Evolutionary conservation across 2,329 filamentous ascomycete genomes (phyloP).

Genomic region (Aspergillus fischeri): DNA sequence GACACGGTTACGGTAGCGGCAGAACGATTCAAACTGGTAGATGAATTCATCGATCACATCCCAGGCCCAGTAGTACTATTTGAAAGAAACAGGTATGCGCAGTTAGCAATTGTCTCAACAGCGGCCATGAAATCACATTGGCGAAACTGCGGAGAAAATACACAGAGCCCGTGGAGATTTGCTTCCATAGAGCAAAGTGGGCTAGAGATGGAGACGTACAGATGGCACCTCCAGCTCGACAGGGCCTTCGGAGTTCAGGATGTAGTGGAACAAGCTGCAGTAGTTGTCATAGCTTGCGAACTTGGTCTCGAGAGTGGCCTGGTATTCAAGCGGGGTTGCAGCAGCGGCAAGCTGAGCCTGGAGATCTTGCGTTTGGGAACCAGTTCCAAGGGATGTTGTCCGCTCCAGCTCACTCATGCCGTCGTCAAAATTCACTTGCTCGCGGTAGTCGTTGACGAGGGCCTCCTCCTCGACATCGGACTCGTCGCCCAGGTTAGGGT

Average conservation of each 20-base stretch:
- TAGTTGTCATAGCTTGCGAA: conserved; percentile 99
- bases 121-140: conserved; percentile 5
- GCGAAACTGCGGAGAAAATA: neutral
- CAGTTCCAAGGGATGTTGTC: conserved; percentile 64
- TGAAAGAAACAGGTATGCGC: neutral
- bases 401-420: conserved; percentile 77
- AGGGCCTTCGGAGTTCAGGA: conserved; percentile 97
- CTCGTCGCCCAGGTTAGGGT: conserved; percentile 61
- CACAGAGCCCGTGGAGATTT: neutral
- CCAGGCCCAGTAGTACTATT: conserved; percentile 98
- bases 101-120: conserved; percentile 1
- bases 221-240: conserved; percentile 95
- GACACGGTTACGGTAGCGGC: conserved; percentile 88
- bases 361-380: conserved; percentile 80
- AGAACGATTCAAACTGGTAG: conserved; percentile 99
- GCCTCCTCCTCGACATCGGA: conserved; percentile 96
- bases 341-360: conserved; percentile 87
- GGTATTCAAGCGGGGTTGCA: conserved; percentile 92
- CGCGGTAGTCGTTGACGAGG: conserved; percentile 90
- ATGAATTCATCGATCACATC: conserved; percentile 99
- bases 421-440: conserved; percentile 93
- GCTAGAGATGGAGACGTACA: conserved; percentile 54
- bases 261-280: conserved; percentile 98
- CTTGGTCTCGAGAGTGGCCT: conserved; percentile 91
- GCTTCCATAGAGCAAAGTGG: conserved; percentile 7